These are phyloP conservation scores for Pythium plurisporium DNA, from an alignment of 352 stramenopile genomes.

Conservation along the genomic window DNA sequence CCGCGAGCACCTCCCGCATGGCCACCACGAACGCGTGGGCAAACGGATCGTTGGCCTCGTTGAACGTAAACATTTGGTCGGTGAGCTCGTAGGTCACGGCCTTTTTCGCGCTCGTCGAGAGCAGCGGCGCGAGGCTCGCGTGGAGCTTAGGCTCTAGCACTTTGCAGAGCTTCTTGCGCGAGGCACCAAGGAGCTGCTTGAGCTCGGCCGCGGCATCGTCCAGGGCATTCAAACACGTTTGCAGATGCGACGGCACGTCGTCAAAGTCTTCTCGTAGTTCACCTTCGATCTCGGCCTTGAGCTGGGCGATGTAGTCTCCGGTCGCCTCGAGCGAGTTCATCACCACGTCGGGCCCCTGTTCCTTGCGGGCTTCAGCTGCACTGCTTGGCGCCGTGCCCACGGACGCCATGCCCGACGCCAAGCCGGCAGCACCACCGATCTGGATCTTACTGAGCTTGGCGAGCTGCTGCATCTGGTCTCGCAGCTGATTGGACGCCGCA, in stretches of 20 bases:
- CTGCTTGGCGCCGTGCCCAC: conserved; percentile 14
- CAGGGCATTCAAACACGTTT: conserved; percentile 63
- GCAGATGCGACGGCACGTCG: conserved; percentile 66
- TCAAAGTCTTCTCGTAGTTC: conserved; percentile 70
- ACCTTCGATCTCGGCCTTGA: conserved; percentile 70
- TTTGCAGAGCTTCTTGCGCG: conserved; percentile 71
- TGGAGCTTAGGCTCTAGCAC: conserved; percentile 74
- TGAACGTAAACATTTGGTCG: conserved; percentile 83
- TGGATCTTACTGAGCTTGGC: conserved; percentile 82
- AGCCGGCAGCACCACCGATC: conserved; percentile 10
- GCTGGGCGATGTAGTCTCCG: conserved; percentile 71
- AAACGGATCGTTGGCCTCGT: conserved; percentile 87
- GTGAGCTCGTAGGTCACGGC: conserved; percentile 76
- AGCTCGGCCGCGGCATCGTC: conserved; percentile 73
- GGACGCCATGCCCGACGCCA: not conserved
- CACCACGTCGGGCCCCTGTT: conserved; percentile 64
- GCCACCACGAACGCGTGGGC: conserved; percentile 64
- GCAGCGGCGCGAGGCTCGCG: conserved; percentile 40
- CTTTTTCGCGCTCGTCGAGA: conserved; percentile 40
- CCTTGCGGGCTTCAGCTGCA: conserved; percentile 43
- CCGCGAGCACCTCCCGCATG: conserved; percentile 46
- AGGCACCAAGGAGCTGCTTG: conserved; percentile 56
- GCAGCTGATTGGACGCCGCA: conserved; percentile 61
- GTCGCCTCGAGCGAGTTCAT: conserved; percentile 82
- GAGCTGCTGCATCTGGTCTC: conserved; percentile 82